Base-by-base conservation (phyloP, 495 filamentous ascomycete species). In the Aspergillus asperescens region DNA sequence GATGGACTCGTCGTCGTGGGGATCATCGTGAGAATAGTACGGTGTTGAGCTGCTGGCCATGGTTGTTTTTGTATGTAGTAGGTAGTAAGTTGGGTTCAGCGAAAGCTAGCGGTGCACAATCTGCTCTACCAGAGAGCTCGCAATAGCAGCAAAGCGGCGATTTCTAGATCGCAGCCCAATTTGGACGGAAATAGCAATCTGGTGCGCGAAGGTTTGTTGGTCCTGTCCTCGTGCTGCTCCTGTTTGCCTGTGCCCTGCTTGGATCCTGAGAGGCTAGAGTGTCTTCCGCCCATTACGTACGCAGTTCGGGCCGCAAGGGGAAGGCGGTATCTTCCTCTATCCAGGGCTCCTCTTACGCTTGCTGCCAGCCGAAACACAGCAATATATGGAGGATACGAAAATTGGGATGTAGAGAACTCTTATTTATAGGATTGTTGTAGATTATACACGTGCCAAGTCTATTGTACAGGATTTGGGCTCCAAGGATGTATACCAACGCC, bases 1-100 rank as follows among this genome's bases (percentile, higher is more conserved):
- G 34, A 85, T 75, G n/a, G 86, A 81, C 56, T 80, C 77, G 65
- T 86, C 80, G 64, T 76, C 71, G 47, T 55, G 70, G 27, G 63
- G 48, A 48, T 69, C 66, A 49, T 41, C 60, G 57, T 68, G 62
- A 49, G 66, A 57, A 41, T 74, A 66, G 48, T 68, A 63, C 20
- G 68, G 57, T 29, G 72, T 58, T 58, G 67, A 65, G n/a, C 32
- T 35, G 57, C 69, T 77, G 28, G 75, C 69, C 76, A 79, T 79
- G 60, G 57, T 70, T 27, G 38, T 10, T 0, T 32, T 19, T 34
- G 13, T 49, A 35, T 35, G 13, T 7, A 5, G 38, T 22, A 25
- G 2, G 35, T 22, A 20, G 20, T 24, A 12, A 24, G 20, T 22
- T 24, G 16, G 39, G 20, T 20, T 20, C 20, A 22, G 22, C 18